Conservation (phyloP, 495 filamentous ascomycete species). For the Peziza echinospora region DNA sequence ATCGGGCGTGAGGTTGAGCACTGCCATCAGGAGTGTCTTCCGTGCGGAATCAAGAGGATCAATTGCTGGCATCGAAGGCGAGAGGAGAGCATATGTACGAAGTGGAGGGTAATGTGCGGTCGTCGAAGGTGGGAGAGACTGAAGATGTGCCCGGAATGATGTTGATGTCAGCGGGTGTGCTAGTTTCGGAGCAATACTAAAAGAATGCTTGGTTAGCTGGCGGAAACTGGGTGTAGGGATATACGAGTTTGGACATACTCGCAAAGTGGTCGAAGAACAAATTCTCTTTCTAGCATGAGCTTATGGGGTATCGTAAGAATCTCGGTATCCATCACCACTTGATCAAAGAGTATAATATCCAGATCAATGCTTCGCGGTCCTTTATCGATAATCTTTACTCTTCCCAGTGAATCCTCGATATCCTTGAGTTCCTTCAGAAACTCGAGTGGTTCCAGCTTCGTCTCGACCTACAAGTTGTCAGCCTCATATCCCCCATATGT, state of each 20-base stretch:
- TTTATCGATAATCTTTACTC: constrained; percentile 73
- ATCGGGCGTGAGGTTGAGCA: constrained; percentile 88
- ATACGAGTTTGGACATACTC: constrained; percentile 34
- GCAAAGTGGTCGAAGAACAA: constrained; percentile 73
- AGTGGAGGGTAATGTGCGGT: constrained; percentile 30
- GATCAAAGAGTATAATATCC: constrained; percentile 76
- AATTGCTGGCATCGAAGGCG: constrained; percentile 33
- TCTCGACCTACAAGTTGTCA: constrained; percentile 45
- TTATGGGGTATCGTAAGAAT: constrained; percentile 69
- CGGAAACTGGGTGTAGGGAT: neutral
- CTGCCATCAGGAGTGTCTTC: constrained; percentile 69
- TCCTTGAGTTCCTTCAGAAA: constrained; percentile 60
- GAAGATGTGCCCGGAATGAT: constrained; percentile 34
- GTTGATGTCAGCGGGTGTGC: constrained; percentile 17
- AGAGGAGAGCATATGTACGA: constrained; percentile 49
- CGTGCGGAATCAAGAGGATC: constrained; percentile 40
- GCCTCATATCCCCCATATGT: neutral
- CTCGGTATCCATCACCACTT: constrained; percentile 38
- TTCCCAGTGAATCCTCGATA: constrained; percentile 57
- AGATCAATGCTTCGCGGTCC: constrained; percentile 85
- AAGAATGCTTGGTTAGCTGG: neutral
- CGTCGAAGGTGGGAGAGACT: constrained; percentile 31
- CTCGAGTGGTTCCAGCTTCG: constrained; percentile 46
- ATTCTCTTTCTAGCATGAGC: constrained; percentile 74
- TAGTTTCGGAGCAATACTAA: constrained; percentile 13